phyloP scores from a whole-genome alignment of 108 stramenopile species.

The Cyclotella atomus region DNA sequence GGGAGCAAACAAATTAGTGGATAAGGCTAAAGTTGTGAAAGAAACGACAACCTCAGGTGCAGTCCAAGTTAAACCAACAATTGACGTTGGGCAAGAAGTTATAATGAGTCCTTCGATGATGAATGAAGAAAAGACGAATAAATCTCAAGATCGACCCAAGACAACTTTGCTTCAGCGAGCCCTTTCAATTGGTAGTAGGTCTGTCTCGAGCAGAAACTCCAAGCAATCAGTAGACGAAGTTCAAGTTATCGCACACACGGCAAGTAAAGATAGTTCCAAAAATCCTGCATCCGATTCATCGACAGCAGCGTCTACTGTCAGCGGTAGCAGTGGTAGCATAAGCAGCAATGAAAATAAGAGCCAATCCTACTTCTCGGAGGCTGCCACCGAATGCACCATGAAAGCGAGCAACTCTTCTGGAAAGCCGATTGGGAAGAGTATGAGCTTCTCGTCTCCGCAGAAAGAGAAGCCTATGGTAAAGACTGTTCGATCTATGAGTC shows the following conservation, averaged over 20 bases:
- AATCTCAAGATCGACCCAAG: background rate
- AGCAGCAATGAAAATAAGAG: constrained; percentile 4
- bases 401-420: background rate
- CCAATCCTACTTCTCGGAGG: background rate
- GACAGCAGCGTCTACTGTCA: background rate
- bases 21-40: background rate
- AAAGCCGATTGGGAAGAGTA: background rate
- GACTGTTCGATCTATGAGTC: background rate
- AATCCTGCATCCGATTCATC: constrained; percentile 6
- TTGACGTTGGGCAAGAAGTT: background rate
- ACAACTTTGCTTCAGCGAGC: background rate
- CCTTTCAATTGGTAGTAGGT: background rate
- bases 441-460: background rate
- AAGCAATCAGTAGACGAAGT: background rate
- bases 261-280: constrained; percentile 1
- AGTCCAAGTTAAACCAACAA: too few relatives aligned
- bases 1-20: background rate
- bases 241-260: background rate
- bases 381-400: background rate
- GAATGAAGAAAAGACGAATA: background rate
- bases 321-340: constrained; percentile 1
- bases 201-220: background rate
- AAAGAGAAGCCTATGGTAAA: background rate
- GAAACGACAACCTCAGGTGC: background rate
- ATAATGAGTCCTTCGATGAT: background rate